Evolutionary conservation across 2,329 filamentous ascomycete genomes (phyloP).

Genomic region (Cladorrhinum sp.): DNA sequence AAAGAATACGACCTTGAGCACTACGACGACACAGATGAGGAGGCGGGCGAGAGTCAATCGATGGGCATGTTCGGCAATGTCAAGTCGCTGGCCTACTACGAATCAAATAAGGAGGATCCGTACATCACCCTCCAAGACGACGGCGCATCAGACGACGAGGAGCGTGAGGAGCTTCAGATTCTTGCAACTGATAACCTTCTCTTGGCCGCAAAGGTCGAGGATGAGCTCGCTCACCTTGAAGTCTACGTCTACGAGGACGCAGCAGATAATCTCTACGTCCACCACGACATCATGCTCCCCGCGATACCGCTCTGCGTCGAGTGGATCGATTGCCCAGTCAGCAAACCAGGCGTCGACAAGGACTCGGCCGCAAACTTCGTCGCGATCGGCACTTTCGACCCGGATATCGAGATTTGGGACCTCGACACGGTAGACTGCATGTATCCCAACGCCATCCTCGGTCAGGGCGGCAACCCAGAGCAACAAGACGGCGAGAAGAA

Average conservation of each 20-base stretch:
- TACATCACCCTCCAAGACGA: slow-evolving; percentile 85
- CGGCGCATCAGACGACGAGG: slow-evolving; percentile 66
- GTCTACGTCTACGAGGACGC: slow-evolving; percentile 97
- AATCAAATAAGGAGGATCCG: slow-evolving; percentile 90
- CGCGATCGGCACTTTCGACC: slow-evolving; percentile 94
- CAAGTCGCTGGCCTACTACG: slow-evolving; percentile 89
- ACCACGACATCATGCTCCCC: slow-evolving; percentile 99
- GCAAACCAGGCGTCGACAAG: slow-evolving; percentile 60
- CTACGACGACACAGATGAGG: slow-evolving; percentile 80
- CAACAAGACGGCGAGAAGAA: slow-evolving; percentile 58
- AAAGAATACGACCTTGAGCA: slow-evolving; percentile 96
- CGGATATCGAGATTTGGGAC: slow-evolving; percentile 98
- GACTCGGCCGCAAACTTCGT: slow-evolving; percentile 83
- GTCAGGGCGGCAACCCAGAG: slow-evolving; percentile 60
- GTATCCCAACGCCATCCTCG: slow-evolving; percentile 95
- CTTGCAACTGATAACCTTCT: slow-evolving; percentile 90
- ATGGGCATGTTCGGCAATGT: slow-evolving; percentile 95
- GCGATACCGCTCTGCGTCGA: slow-evolving; percentile 94
- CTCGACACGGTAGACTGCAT: slow-evolving; percentile 94
- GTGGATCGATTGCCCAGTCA: slow-evolving; percentile 91
- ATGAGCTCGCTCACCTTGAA: slow-evolving; percentile 93
- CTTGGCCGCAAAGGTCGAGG: slow-evolving; percentile 89
- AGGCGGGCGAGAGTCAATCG: slow-evolving; percentile 62
- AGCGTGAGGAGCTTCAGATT: slow-evolving; percentile 90
- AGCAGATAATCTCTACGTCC: slow-evolving; percentile 95